Evolutionary conservation across 225 moss, liverwort and hornwort genomes (phyloP).

Genomic region (Physcomitrellopsis africana): DNA sequence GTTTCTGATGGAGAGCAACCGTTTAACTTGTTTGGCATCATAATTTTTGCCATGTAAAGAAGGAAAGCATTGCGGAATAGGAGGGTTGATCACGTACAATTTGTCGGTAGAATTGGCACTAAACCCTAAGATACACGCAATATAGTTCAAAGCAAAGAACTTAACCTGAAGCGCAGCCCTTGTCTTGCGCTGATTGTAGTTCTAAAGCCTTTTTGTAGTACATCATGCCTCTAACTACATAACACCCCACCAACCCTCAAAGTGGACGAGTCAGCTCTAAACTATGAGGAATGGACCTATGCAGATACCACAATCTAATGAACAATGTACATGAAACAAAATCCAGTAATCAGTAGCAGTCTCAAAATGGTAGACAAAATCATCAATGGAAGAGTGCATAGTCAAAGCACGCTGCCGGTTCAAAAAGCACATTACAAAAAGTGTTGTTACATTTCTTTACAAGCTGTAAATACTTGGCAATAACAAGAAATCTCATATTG

Average conservation of each 20-base stretch:
- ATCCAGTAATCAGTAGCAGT: background rate
- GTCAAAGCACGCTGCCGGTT: conserved; percentile 3
- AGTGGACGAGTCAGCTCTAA: conserved; percentile 14
- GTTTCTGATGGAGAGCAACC: too few relatives aligned
- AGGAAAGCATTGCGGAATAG: background rate
- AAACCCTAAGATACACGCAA: background rate
- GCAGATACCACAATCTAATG: conserved; percentile 12
- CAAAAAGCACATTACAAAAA: too few relatives aligned
- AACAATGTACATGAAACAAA: conserved; percentile 7
- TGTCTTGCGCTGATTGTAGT: conserved; percentile 82
- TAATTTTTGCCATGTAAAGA: too few relatives aligned
- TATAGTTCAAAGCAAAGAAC: conserved; percentile 7
- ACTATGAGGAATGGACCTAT: conserved; percentile 6
- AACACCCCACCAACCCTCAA: conserved; percentile 16
- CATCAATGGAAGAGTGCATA: background rate
- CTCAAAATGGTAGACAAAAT: background rate
- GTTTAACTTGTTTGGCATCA: too few relatives aligned
- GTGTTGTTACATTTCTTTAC: too few relatives aligned
- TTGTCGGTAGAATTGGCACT: conserved; percentile 9
- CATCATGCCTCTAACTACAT: conserved; percentile 98
- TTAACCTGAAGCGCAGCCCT: conserved; percentile 56
- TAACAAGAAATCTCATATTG: conserved; percentile 8
- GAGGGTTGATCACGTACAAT: background rate
- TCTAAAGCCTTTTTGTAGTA: conserved; percentile 94
- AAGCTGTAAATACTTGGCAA: too few relatives aligned